Percentiles rank a stretch among this genome's conserved stretches.
These are phyloP conservation scores for Rhizoclosmatium sp. DNA, from an alignment of 192 early-diverging fungal species.

Conservation along the genomic window DNA sequence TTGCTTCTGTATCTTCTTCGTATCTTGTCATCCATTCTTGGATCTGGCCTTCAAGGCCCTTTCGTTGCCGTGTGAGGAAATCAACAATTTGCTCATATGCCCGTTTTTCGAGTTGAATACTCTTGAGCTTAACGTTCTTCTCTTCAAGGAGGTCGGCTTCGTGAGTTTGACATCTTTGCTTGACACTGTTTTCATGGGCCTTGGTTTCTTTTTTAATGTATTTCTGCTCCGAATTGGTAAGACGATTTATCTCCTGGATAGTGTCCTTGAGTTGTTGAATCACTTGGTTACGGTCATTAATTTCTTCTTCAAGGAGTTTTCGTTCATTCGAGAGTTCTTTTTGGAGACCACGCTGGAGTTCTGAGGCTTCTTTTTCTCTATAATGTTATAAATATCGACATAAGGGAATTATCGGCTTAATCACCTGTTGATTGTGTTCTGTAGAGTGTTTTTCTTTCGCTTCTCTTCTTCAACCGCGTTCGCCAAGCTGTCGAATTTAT, in stretches of 20 bases:
- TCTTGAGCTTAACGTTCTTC: slow-evolving; percentile 46
- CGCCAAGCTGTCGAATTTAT: slow-evolving; percentile 56
- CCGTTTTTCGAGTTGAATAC: slow-evolving; percentile 55
- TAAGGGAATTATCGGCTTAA: not conserved
- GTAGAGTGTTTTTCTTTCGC: slow-evolving; percentile 62
- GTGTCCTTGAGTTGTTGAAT: slow-evolving; percentile 73
- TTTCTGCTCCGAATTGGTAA: slow-evolving; percentile 66
- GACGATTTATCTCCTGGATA: slow-evolving; percentile 69
- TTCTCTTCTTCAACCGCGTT: slow-evolving; percentile 66
- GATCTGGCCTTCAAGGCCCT: slow-evolving; percentile 59
- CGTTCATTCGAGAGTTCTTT: slow-evolving; percentile 62
- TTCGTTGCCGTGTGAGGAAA: slow-evolving; percentile 57
- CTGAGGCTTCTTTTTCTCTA: slow-evolving; percentile 61
- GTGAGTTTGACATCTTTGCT: slow-evolving; percentile 49
- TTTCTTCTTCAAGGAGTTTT: slow-evolving; percentile 62
- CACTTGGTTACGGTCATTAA: slow-evolving; percentile 63
- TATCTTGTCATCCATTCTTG: slow-evolving; percentile 70
- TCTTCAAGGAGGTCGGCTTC: slow-evolving; percentile 48
- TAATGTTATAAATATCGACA: not conserved
- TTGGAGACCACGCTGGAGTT: slow-evolving; percentile 59
- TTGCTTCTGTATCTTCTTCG: slow-evolving; percentile 69
- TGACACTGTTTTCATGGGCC: slow-evolving; percentile 65
- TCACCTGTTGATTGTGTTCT: slow-evolving; percentile 64
- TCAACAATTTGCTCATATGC: slow-evolving; percentile 65
- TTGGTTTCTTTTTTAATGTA: slow-evolving; percentile 73